These are phyloP conservation scores for Tulasnella sp. DNA, from an alignment of 768 basidiomycete species.

Conservation along the genomic window DNA sequence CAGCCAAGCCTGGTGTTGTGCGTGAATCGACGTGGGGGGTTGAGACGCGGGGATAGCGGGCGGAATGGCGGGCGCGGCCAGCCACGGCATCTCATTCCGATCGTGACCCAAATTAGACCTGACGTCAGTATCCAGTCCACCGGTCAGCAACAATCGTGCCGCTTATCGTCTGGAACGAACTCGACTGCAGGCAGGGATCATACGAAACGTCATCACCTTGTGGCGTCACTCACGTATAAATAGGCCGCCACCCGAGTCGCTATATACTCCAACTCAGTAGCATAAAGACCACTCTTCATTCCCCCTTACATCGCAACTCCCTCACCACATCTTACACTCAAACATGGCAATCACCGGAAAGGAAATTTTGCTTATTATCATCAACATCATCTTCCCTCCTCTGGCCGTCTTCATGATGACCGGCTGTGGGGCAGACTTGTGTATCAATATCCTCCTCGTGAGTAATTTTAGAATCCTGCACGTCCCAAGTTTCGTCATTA, in stretches of 20 bases:
- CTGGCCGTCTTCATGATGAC: constrained; percentile 45
- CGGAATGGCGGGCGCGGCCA: background rate
- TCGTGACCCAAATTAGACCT: background rate
- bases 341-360: background rate
- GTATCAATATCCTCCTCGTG: constrained; percentile 66
- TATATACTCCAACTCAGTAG: no score
- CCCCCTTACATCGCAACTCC: background rate
- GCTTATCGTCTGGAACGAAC: background rate
- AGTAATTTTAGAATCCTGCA: background rate
- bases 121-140: background rate
- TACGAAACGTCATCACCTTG: background rate
- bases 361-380: constrained; percentile 1
- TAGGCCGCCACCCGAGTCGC: background rate
- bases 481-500: background rate
- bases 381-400: constrained; percentile 39
- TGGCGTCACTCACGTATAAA: background rate
- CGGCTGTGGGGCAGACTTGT: constrained; percentile 77
- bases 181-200: background rate
- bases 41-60: background rate
- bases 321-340: background rate
- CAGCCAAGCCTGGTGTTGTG: background rate
- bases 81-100: background rate
- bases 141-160: background rate
- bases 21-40: background rate
- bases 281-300: background rate